A percentile compares a stretch with the other conserved stretches of the same genome.
These are phyloP conservation scores for Yamadazyma sp. DNA, from an alignment of 805 yeast species.

Conservation along the genomic window DNA sequence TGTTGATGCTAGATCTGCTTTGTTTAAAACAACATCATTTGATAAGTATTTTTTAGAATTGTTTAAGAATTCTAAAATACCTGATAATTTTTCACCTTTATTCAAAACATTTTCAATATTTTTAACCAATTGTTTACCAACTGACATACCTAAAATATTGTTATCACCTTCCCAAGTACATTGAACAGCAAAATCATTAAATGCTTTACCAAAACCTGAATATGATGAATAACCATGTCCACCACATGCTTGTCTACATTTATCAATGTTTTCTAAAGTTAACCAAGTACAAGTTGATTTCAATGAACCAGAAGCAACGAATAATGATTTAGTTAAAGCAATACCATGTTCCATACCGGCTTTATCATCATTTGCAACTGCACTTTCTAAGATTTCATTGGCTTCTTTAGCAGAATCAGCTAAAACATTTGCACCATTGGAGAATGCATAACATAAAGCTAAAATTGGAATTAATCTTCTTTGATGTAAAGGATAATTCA, in stretches of 20 bases:
- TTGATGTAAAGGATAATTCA: slow-evolving; percentile 45
- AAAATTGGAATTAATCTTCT: slow-evolving; percentile 42
- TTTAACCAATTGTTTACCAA: slow-evolving; percentile 40
- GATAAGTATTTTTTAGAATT: slow-evolving; percentile 19
- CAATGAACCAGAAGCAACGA: slow-evolving; percentile 43
- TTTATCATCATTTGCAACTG: slow-evolving; percentile 33
- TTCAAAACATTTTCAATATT: slow-evolving; percentile 25
- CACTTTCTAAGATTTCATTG: slow-evolving; percentile 34
- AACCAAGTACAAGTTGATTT: slow-evolving; percentile 46
- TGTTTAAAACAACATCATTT: slow-evolving; percentile 27
- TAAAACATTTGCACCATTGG: slow-evolving; percentile 38
- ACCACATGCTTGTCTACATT: slow-evolving; percentile 46
- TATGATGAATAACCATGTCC: slow-evolving; percentile 47
- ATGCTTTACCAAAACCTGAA: slow-evolving; percentile 44
- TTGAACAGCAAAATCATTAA: slow-evolving; percentile 45
- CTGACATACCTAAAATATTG: slow-evolving; percentile 42
- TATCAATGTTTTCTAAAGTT: slow-evolving; percentile 40
- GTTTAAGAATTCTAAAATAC: slow-evolving; percentile 35
- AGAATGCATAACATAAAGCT: slow-evolving; percentile 39
- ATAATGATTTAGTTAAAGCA: slow-evolving; percentile 40
- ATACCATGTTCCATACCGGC: slow-evolving; percentile 32
- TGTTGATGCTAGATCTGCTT: slow-evolving; percentile 25
- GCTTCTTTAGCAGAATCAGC: slow-evolving; percentile 33
- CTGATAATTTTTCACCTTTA: slow-evolving; percentile 28
- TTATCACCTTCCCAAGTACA: slow-evolving; percentile 52